Evolutionary conservation across 192 early-diverging fungal genomes (phyloP).

Genomic region (Mortierella alpina): DNA sequence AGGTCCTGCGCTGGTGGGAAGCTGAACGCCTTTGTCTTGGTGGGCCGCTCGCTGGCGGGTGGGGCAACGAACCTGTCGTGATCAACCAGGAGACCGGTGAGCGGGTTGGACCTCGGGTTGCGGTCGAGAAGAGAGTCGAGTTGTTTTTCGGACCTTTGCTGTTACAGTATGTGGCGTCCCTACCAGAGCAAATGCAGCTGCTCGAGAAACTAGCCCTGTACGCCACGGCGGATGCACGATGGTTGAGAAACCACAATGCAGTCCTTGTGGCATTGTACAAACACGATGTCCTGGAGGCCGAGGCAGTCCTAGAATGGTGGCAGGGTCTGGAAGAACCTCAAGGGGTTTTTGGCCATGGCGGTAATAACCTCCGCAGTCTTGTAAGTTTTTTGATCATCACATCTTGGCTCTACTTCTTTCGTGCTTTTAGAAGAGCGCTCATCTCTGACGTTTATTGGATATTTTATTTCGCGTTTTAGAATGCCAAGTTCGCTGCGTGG

Average conservation of each 20-base stretch:
- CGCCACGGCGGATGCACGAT: constrained; percentile 4
- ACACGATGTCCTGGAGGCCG: constrained; percentile 56
- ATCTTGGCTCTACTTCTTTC: background rate
- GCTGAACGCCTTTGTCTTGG: constrained; percentile 23
- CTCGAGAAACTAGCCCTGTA: constrained; percentile 33
- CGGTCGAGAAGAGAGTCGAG: constrained; percentile 44
- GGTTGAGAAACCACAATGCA: constrained; percentile 50
- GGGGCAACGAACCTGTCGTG: constrained; percentile 4
- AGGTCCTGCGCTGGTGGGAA: constrained; percentile 38
- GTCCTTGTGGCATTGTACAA: constrained; percentile 59
- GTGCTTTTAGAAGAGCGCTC: background rate
- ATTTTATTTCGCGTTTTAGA: constrained; percentile 1
- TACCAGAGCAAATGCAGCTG: constrained; percentile 44
- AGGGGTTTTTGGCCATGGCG: constrained; percentile 21
- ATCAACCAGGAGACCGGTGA: constrained; percentile 32
- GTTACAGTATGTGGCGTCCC: constrained; percentile 46
- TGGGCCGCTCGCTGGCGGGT: constrained; percentile 20
- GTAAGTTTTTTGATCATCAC: constrained; percentile 13
- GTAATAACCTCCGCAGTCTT: constrained; percentile 25
- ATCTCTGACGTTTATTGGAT: background rate
- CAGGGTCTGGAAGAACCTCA: constrained; percentile 21
- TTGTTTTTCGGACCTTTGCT: constrained; percentile 57
- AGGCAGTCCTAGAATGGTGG: constrained; percentile 62
- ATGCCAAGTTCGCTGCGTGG: constrained; percentile 55
- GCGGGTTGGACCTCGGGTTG: constrained; percentile 8